Percentiles rank a stretch among this genome's conserved stretches.
These are phyloP conservation scores for Fusarium oxysporum DNA, from an alignment of 2,329 filamentous ascomycete genomes.

Conservation along the genomic window DNA sequence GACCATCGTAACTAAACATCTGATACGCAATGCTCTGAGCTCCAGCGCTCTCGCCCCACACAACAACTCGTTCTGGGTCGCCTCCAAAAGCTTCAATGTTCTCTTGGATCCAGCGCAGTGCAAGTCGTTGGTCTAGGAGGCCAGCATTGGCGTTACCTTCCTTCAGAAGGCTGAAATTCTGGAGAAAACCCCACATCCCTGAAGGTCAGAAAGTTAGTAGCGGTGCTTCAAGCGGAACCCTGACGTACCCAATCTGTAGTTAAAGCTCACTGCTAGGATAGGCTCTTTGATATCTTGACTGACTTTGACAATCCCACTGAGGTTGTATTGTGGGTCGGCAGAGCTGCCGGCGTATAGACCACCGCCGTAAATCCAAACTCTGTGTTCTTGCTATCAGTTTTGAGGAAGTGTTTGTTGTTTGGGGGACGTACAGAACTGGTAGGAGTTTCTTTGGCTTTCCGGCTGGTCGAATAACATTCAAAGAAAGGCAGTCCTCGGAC, in stretches of 20 bases:
- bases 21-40: constrained; percentile 59
- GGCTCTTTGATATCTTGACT: constrained; percentile 64
- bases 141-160: constrained; percentile 62
- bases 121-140: constrained; percentile 61
- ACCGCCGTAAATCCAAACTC: constrained; percentile 69
- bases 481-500: constrained; percentile 61
- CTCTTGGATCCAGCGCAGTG: constrained; percentile 63
- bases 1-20: constrained; percentile 65
- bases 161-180: constrained; percentile 56
- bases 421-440: constrained; percentile 49
- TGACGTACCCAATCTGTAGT: constrained; percentile 59
- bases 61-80: constrained; percentile 57
- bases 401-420: rapidly evolving
- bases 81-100: constrained; percentile 65
- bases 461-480: constrained; percentile 57
- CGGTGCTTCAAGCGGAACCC: neutral
- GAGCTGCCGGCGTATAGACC: constrained; percentile 63
- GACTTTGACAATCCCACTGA: constrained; percentile 58
- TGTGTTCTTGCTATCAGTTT: constrained; percentile 1
- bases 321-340: constrained; percentile 59
- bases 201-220: neutral
- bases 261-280: constrained; percentile 65
- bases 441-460: constrained; percentile 48
- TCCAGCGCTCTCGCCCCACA: constrained; percentile 62
- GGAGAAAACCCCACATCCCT: constrained; percentile 64